Evolutionary conservation across 75 land plant genomes (phyloP).

Genomic region (Sequoiadendron giganteum): DNA sequence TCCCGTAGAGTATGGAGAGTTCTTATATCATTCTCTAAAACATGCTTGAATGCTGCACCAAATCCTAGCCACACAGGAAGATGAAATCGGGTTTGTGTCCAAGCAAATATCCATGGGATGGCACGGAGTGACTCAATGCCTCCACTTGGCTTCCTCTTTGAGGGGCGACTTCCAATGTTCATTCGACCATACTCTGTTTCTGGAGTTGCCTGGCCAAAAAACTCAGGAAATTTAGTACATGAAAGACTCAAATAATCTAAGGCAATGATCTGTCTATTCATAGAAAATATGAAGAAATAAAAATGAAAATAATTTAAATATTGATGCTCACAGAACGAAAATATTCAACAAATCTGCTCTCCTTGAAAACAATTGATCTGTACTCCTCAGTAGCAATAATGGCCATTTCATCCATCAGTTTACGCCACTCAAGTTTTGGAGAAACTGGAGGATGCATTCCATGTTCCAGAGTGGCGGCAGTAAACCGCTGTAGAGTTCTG

Average conservation of each 20-base stretch:
- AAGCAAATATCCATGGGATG: slow-evolving; percentile 94
- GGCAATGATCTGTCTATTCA: not conserved
- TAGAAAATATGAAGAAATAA: not conserved
- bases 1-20: slow-evolving; percentile 58
- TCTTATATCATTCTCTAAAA: slow-evolving; percentile 43
- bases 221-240: not conserved
- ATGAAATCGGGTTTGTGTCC: slow-evolving; percentile 95
- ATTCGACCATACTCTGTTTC: slow-evolving; percentile 90
- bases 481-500: slow-evolving; percentile 84
- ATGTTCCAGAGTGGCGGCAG: slow-evolving; percentile 94
- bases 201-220: slow-evolving; percentile 69
- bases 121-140: slow-evolving; percentile 93
- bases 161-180: slow-evolving; percentile 94
- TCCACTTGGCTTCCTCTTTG: slow-evolving; percentile 87
- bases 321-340: slow-evolving; percentile 68
- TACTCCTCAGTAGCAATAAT: slow-evolving; percentile 77
- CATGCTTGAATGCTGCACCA: slow-evolving; percentile 75
- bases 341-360: slow-evolving; percentile 82
- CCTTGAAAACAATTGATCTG: slow-evolving; percentile 75
- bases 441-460: slow-evolving; percentile 89
- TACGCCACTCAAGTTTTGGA: slow-evolving; percentile 91
- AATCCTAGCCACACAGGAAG: slow-evolving; percentile 97
- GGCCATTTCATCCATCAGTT: slow-evolving; percentile 87
- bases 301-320: not conserved
- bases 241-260: not conserved